Percentiles rank a stretch among this genome's conserved stretches.
Conservation (phyloP, 116 monocot species). For the Papilionanthe hybrid region DNA sequence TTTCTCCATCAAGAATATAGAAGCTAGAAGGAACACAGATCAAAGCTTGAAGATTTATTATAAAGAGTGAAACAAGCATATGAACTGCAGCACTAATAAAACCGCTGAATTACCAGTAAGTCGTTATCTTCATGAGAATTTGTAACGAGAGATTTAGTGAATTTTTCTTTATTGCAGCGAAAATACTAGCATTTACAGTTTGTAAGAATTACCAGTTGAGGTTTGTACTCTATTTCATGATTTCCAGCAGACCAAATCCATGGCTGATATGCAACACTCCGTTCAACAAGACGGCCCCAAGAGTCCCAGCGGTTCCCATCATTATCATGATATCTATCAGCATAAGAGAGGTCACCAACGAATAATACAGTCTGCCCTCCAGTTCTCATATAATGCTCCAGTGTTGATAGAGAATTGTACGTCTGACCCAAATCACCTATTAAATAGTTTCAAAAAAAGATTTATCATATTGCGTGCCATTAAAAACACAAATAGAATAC, state of each 20-base stretch:
- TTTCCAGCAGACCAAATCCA: slow-evolving; percentile 94
- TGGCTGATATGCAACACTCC: slow-evolving; percentile 79
- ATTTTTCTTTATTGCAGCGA: background rate
- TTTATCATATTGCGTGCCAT: background rate
- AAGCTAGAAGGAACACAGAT: background rate
- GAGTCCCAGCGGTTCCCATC: slow-evolving; percentile 92
- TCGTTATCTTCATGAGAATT: background rate
- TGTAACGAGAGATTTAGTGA: background rate
- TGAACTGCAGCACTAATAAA: background rate
- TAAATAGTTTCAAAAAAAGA: slow-evolving; percentile 5
- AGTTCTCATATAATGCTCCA: slow-evolving; percentile 81
- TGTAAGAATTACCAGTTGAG: slow-evolving; percentile 53
- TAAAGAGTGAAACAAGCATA: background rate
- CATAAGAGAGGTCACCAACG: slow-evolving; percentile 98
- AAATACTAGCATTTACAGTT: background rate
- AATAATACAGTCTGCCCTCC: slow-evolving; percentile 66
- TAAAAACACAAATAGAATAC: background rate
- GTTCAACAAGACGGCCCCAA: slow-evolving; percentile 78
- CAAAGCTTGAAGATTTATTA: background rate
- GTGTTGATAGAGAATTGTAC: slow-evolving; percentile 88
- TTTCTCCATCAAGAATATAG: background rate
- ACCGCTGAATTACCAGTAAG: background rate
- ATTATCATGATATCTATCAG: slow-evolving; percentile 69
- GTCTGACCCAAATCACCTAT: slow-evolving; percentile 98
- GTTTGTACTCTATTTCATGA: slow-evolving; percentile 91